Conservation (phyloP, 2,329 filamentous ascomycete species). For the Calonectria hawksworthii region DNA sequence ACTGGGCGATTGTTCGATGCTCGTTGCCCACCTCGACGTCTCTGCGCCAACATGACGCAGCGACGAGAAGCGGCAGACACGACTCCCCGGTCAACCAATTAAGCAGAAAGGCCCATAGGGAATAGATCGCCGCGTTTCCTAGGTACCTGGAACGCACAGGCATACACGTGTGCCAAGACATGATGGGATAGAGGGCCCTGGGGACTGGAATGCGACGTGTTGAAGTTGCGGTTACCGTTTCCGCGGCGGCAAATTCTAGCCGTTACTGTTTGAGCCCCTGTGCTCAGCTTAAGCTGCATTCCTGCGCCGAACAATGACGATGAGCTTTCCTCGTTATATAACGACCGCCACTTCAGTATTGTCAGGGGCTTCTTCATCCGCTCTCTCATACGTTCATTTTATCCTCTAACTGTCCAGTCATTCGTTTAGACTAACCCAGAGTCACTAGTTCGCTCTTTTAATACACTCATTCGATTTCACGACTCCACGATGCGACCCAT, state of each 20-base stretch:
- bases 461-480: neutral
- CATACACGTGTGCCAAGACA: neutral
- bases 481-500: neutral
- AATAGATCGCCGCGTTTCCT: neutral
- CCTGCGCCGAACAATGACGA: neutral
- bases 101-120: neutral
- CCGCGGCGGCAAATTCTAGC: neutral
- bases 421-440: neutral
- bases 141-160: neutral
- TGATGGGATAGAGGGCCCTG: neutral
- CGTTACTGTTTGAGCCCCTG: neutral
- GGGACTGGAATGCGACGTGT: neutral
- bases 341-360: neutral
- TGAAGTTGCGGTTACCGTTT: neutral
- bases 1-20: neutral
- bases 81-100: constrained; percentile 3
- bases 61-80: neutral
- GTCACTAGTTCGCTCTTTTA: neutral
- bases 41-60: neutral
- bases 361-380: no score
- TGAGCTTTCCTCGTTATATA: neutral
- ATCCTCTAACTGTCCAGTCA: neutral
- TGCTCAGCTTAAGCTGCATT: neutral
- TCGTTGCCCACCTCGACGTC: neutral
- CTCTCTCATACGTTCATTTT: neutral